Evolutionary conservation across 192 early-diverging fungal genomes (phyloP).

Genomic region (Backusella macrospora): DNA sequence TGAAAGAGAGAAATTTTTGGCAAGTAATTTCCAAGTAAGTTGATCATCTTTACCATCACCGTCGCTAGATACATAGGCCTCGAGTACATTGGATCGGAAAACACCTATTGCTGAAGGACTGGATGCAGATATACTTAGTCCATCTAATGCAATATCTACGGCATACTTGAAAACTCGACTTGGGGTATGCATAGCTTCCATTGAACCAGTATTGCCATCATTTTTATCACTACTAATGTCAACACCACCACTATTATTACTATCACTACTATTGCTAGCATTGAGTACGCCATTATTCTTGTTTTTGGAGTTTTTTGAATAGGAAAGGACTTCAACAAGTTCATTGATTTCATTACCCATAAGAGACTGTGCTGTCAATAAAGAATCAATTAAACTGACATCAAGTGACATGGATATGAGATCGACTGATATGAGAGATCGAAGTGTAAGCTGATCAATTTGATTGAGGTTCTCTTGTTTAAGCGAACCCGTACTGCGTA

Average conservation of each 20-base stretch:
- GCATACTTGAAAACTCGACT: conserved; percentile 42
- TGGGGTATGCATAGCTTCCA: not conserved
- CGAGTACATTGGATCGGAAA: conserved; percentile 63
- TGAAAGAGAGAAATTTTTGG: conserved; percentile 60
- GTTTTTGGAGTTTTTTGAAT: conserved; percentile 33
- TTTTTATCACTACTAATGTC: too few relatives aligned
- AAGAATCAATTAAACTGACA: conserved; percentile 74
- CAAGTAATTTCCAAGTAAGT: conserved; percentile 56
- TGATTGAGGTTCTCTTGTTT: conserved; percentile 25
- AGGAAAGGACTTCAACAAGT: conserved; percentile 62
- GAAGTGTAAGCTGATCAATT: conserved; percentile 43
- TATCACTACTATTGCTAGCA: not conserved
- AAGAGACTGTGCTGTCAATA: conserved; percentile 77
- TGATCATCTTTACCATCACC: conserved; percentile 14
- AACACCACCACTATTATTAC: too few relatives aligned
- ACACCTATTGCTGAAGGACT: conserved; percentile 60
- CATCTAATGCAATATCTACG: conserved; percentile 62
- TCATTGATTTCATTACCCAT: conserved; percentile 78
- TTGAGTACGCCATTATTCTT: not conserved
- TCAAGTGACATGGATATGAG: conserved; percentile 56
- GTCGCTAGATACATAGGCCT: conserved; percentile 63
- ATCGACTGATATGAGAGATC: conserved; percentile 56
- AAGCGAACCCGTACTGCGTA: conserved; percentile 51
- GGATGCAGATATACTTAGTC: conserved; percentile 59
- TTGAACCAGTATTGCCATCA: not conserved